Evolutionary conservation across 768 basidiomycete species (phyloP).

Genomic region (Boletus pseudo-olivaceus): DNA sequence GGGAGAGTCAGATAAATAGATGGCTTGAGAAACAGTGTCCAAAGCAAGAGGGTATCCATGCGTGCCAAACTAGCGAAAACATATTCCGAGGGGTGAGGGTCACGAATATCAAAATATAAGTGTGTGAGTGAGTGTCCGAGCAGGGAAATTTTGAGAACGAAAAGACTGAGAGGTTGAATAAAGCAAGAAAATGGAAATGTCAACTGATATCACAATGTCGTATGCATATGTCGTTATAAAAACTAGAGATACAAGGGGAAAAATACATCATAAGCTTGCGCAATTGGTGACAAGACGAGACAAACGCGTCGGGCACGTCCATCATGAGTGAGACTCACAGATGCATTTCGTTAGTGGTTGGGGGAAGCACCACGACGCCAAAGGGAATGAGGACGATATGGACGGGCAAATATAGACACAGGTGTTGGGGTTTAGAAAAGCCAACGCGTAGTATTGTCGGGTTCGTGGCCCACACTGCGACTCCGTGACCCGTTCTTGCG

Average conservation of each 20-base stretch:
- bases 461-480: slow-evolving; percentile 26
- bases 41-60: not conserved
- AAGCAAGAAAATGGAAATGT: not conserved
- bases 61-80: not conserved
- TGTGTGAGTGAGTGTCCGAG: not conserved
- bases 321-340: slow-evolving; percentile 19
- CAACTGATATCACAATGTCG: slow-evolving; percentile 7
- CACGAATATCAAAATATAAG: not conserved
- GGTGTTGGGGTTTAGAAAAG: slow-evolving; percentile 10
- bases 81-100: not conserved
- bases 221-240: not conserved
- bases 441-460: slow-evolving; percentile 7
- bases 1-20: not conserved
- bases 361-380: not conserved
- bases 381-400: not conserved
- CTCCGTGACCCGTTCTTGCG: slow-evolving; percentile 24
- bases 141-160: not conserved
- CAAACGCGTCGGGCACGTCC: not conserved
- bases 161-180: not conserved
- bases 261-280: slow-evolving; percentile 13
- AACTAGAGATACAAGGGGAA: slow-evolving; percentile 15
- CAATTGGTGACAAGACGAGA: not conserved
- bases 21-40: not conserved
- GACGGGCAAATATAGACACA: not conserved
- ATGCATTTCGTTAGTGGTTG: not conserved